phyloP scores from a whole-genome alignment of 371 early-diverging fungal species.

The Actinomortierella wolfii region DNA sequence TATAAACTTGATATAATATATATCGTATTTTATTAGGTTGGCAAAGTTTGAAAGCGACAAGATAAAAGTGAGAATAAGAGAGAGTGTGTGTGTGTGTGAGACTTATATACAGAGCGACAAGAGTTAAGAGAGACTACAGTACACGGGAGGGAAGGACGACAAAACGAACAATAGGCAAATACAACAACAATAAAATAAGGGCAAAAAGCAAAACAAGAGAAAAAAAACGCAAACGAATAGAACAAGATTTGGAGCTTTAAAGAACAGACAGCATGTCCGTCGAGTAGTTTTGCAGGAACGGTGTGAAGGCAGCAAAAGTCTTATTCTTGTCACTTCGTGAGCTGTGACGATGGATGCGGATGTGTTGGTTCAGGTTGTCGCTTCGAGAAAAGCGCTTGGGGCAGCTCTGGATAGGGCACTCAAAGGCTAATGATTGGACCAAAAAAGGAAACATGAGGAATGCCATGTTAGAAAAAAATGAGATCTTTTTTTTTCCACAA shows the following conservation, averaged over 20 bases:
- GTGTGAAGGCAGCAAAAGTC: slow-evolving; percentile 28
- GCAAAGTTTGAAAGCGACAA: too few species aligned
- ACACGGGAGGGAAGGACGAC: background rate
- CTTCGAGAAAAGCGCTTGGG: slow-evolving; percentile 81
- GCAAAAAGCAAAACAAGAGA: slow-evolving; percentile 5
- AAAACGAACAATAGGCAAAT: slow-evolving; percentile 7
- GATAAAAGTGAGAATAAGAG: too few species aligned
- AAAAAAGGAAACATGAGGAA: slow-evolving; percentile 2
- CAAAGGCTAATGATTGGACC: slow-evolving; percentile 57
- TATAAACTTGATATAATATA: too few species aligned
- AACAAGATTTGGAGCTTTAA: slow-evolving; percentile 14
- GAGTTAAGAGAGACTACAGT: background rate
- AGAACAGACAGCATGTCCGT: slow-evolving; percentile 11
- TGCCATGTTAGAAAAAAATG: background rate
- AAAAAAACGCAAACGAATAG: background rate
- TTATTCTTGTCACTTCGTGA: slow-evolving; percentile 32
- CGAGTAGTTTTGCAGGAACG: slow-evolving; percentile 31
- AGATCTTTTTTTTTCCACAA: background rate
- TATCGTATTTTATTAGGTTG: too few species aligned
- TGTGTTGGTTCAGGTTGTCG: slow-evolving; percentile 82
- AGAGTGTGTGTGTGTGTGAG: too few species aligned
- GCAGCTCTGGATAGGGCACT: slow-evolving; percentile 74
- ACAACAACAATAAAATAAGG: slow-evolving; percentile 4
- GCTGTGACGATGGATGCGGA: slow-evolving; percentile 65
- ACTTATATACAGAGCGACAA: background rate